Conservation (phyloP, 495 filamentous ascomycete species). For the Xylaria scruposa region DNA sequence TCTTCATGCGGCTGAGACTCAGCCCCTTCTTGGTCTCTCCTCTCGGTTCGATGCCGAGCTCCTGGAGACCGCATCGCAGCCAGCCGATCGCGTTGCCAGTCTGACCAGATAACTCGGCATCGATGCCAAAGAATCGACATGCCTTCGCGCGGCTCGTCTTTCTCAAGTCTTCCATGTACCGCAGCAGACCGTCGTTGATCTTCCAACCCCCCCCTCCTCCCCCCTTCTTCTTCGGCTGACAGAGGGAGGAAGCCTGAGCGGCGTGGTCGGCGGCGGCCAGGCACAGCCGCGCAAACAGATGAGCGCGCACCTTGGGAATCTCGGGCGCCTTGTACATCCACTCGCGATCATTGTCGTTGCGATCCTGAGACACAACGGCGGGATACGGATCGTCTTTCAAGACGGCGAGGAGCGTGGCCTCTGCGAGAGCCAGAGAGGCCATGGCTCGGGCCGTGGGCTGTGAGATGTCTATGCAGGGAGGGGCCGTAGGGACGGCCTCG, state of each 20-base stretch:
- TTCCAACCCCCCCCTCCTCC: conserved; percentile 37
- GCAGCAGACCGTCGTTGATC: conserved; percentile 67
- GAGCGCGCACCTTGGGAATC: conserved; percentile 85
- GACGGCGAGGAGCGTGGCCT: conserved; percentile 88
- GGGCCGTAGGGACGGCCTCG: conserved; percentile 36
- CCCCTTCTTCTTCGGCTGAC: conserved; percentile 41
- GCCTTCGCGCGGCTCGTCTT: conserved; percentile 79
- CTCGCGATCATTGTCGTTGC: conserved; percentile 80
- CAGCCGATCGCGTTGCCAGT: conserved; percentile 85
- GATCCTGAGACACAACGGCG: conserved; percentile 72
- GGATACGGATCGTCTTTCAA: conserved; percentile 94
- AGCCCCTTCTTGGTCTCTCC: conserved; percentile 53
- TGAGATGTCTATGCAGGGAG: conserved; percentile 66
- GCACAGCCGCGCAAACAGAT: conserved; percentile 86
- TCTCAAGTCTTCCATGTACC: conserved; percentile 76
- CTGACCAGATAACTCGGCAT: conserved; percentile 81
- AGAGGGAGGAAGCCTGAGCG: conserved; percentile 62
- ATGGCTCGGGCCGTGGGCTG: conserved; percentile 72
- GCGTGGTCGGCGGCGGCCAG: conserved; percentile 77
- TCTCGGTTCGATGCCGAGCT: conserved; percentile 65
- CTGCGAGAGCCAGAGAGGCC: conserved; percentile 75
- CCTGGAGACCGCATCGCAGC: conserved; percentile 73
- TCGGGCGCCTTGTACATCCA: conserved; percentile 92
- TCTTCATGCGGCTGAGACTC: conserved; percentile 72
- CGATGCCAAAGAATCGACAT: conserved; percentile 87